Percentiles rank a stretch among this genome's conserved stretches.
phyloP scores from a whole-genome alignment of 345 rosid species.

The Chamaenerion angustifolium region DNA sequence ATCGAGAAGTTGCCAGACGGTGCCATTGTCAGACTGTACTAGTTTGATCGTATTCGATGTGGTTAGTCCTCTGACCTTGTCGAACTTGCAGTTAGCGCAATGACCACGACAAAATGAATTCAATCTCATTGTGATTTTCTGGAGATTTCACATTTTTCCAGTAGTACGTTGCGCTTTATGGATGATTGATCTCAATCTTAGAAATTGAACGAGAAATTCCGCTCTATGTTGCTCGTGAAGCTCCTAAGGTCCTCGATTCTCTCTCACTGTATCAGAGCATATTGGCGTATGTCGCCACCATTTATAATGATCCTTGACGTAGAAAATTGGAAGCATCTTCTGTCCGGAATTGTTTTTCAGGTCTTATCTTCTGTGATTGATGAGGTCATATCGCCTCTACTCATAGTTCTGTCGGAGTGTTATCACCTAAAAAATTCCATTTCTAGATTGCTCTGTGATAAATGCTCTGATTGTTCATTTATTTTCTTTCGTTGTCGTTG shows the following conservation, averaged over 20 bases:
- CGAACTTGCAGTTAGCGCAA: too few species aligned
- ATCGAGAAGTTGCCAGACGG: constrained; percentile 80
- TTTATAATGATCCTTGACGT: too few species aligned
- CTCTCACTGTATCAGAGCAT: too few species aligned
- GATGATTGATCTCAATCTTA: constrained; percentile 28
- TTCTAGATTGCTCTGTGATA: neutral
- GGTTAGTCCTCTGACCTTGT: neutral
- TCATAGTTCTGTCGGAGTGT: neutral
- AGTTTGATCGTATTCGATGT: too few species aligned
- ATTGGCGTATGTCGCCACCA: too few species aligned
- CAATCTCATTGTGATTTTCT: neutral
- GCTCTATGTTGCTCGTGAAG: constrained; percentile 58
- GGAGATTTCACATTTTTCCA: neutral
- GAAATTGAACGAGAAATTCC: constrained; percentile 28
- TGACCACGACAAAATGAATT: neutral
- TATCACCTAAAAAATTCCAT: neutral
- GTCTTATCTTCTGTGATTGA: constrained; percentile 13
- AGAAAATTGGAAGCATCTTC: constrained; percentile 62
- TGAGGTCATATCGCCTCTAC: neutral
- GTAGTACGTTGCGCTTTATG: constrained; percentile 1
- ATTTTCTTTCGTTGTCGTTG: too few species aligned
- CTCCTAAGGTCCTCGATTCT: constrained; percentile 37
- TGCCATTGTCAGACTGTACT: too few species aligned
- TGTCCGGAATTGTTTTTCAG: constrained; percentile 60
- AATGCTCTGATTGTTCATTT: too few species aligned